Evolutionary conservation across 2,329 filamentous ascomycete species (phyloP).

Genomic region (Fusarium sarcochroum): DNA sequence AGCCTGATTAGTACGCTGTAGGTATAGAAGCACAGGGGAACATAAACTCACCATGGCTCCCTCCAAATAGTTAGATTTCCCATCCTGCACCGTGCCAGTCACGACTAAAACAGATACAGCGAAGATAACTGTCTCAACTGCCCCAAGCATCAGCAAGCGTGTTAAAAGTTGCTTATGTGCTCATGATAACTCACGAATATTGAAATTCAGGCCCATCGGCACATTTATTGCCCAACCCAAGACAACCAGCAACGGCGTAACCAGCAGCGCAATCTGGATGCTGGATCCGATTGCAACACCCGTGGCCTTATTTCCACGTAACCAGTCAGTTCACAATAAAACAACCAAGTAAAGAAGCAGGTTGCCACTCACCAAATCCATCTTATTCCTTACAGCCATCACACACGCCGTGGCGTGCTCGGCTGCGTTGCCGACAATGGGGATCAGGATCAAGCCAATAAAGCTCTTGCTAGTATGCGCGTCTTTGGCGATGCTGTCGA

Average conservation of each 20-base stretch:
- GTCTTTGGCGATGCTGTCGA: slow-evolving; percentile 77
- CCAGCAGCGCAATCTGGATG: slow-evolving; percentile 85
- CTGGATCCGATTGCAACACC: slow-evolving; percentile 85
- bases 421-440: slow-evolving; percentile 84
- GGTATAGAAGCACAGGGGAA: slow-evolving; percentile 72
- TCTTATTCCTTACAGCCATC: slow-evolving; percentile 82
- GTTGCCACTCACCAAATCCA: slow-evolving; percentile 63
- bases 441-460: slow-evolving; percentile 84
- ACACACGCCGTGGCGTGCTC: slow-evolving; percentile 88
- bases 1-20: slow-evolving; percentile 5
- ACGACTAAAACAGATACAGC: slow-evolving; percentile 82
- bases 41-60: slow-evolving; percentile 76
- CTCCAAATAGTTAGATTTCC: slow-evolving; percentile 86
- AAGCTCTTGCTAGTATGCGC: slow-evolving; percentile 83
- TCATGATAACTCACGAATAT: slow-evolving; percentile 62
- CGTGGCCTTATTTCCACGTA: slow-evolving; percentile 62
- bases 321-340: slow-evolving; percentile 8
- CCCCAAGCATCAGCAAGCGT: slow-evolving; percentile 25
- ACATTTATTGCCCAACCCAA: slow-evolving; percentile 81
- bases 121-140: slow-evolving; percentile 81
- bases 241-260: slow-evolving; percentile 84
- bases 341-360: slow-evolving; percentile 4
- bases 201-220: slow-evolving; percentile 83
- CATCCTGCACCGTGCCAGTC: slow-evolving; percentile 82
- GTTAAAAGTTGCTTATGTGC: neutral